Evolutionary conservation across 306 rosid genomes (phyloP).

Genomic region (Lupinus albus): DNA sequence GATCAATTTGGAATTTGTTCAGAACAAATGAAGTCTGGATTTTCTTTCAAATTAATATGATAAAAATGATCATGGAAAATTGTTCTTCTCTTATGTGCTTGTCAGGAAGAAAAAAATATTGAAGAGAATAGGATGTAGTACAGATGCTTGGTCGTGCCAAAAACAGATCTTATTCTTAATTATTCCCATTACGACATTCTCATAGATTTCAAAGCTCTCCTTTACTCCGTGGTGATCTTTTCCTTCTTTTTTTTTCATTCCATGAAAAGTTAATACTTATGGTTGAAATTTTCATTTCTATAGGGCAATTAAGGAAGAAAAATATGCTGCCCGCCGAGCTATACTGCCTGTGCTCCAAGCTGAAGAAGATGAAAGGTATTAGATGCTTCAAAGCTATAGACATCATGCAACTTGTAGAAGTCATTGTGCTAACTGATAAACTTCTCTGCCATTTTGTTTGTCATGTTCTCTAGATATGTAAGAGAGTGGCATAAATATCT

Average conservation of each 20-base stretch:
- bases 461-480: conserved; percentile 67
- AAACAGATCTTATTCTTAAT: conserved; percentile 3
- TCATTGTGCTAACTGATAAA: background rate
- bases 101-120: background rate
- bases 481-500: conserved; percentile 95
- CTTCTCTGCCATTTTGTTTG: conserved; percentile 26
- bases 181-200: background rate
- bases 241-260: conserved; percentile 38
- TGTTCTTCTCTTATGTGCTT: conserved; percentile 22
- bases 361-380: conserved; percentile 95
- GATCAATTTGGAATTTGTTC: no score
- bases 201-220: no score
- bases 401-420: background rate
- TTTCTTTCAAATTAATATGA: conserved; percentile 19
- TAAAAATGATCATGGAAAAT: conserved; percentile 12
- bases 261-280: conserved; percentile 14
- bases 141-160: background rate
- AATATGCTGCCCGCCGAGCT: conserved; percentile 87
- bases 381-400: conserved; percentile 11
- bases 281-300: conserved; percentile 32
- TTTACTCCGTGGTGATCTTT: conserved; percentile 13
- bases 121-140: background rate
- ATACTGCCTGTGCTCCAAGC: conserved; percentile 92
- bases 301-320: conserved; percentile 92
- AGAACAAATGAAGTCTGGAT: background rate